A percentile compares a stretch with the other conserved stretches of the same genome.
Evolutionary conservation across 1,139 yeast species (phyloP).

Genomic region (Geotrichum candidum): DNA sequence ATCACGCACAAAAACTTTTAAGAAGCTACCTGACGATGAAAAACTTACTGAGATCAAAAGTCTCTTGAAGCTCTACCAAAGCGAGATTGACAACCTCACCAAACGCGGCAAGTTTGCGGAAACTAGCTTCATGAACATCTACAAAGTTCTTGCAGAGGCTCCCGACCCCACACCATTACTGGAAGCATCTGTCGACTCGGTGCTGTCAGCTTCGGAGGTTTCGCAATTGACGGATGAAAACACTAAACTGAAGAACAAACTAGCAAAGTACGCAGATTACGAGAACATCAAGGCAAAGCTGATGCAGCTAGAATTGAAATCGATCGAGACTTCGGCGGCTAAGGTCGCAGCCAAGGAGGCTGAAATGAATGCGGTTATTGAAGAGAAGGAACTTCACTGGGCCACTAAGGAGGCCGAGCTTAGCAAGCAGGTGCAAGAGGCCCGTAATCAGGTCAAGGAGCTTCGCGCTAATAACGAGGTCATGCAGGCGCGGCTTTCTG

Average conservation of each 20-base stretch:
- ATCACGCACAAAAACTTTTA: constrained; percentile 72
- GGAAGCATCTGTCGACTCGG: constrained; percentile 64
- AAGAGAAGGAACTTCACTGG: constrained; percentile 39
- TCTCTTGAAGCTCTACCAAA: constrained; percentile 74
- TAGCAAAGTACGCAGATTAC: constrained; percentile 68
- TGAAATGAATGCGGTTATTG: constrained; percentile 38
- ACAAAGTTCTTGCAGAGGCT: constrained; percentile 74
- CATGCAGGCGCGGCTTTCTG: constrained; percentile 28
- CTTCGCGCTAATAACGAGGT: constrained; percentile 27
- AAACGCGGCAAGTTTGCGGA: constrained; percentile 73
- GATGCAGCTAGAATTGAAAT: constrained; percentile 44
- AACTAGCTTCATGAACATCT: constrained; percentile 62
- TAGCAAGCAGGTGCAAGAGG: constrained; percentile 40
- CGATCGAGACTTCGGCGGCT: constrained; percentile 30
- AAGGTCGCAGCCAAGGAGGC: constrained; percentile 36
- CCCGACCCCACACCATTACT: constrained; percentile 88
- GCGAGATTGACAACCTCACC: constrained; percentile 79
- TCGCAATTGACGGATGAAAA: constrained; percentile 51
- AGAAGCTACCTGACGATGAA: constrained; percentile 58
- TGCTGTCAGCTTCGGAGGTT: constrained; percentile 53
- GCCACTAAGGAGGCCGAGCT: constrained; percentile 45
- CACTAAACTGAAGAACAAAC: constrained; percentile 50
- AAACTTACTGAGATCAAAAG: constrained; percentile 62
- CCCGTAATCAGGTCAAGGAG: constrained; percentile 32
- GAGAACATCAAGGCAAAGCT: constrained; percentile 63